These are phyloP conservation scores for Sphaerulina vaccinii DNA, from an alignment of 2,329 filamentous ascomycete genomes.

Conservation along the genomic window DNA sequence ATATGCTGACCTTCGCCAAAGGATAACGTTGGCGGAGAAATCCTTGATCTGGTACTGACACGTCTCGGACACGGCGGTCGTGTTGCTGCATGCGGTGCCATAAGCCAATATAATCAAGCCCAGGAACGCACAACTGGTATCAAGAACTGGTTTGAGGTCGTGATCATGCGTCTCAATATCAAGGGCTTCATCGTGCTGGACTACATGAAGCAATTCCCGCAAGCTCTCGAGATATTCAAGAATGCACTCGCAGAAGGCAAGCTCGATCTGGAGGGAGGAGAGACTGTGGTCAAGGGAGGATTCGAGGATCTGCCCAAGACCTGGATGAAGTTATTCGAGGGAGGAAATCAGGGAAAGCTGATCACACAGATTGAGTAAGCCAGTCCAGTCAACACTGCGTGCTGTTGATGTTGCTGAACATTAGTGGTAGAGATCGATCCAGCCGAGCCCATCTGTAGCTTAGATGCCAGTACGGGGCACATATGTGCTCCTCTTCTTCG, in stretches of 20 bases:
- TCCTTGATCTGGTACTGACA: conserved; percentile 63
- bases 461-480: no score
- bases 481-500: no score
- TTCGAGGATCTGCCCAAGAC: conserved; percentile 53
- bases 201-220: conserved; percentile 26
- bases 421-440: no score
- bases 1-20: no score
- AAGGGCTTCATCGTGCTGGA: conserved; percentile 40
- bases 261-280: conserved; percentile 45
- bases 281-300: conserved; percentile 48
- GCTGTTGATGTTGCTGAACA: no score
- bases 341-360: conserved; percentile 50
- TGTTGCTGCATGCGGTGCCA: conserved; percentile 68
- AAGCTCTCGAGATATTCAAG: conserved; percentile 21
- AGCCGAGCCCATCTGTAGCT: no score
- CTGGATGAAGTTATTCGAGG: conserved; percentile 51
- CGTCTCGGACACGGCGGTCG: conserved; percentile 63
- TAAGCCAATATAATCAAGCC: conserved; percentile 66
- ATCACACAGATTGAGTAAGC: conserved; percentile 41
- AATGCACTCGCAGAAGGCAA: conserved; percentile 46
- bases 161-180: conserved; percentile 36
- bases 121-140: conserved; percentile 39
- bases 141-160: conserved; percentile 41
- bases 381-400: no score
- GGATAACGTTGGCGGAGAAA: conserved; percentile 73